Conservation (phyloP, 2,329 filamentous ascomycete species). For the Apiospora rasikravindrae region DNA sequence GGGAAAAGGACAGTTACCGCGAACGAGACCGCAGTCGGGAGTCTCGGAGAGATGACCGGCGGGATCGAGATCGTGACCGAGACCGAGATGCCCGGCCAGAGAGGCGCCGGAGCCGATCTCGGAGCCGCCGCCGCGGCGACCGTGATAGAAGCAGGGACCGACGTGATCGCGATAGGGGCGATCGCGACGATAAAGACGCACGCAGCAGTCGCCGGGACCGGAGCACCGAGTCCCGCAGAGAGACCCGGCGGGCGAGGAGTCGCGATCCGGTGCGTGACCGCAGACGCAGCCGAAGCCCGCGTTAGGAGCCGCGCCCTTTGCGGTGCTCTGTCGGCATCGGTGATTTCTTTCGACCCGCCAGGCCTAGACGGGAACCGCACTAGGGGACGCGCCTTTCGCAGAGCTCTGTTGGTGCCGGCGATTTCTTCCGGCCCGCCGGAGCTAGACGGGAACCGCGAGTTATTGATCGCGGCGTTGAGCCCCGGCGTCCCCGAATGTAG, state of each 20-base stretch:
- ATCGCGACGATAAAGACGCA: conserved; percentile 40
- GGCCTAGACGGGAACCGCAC: background rate
- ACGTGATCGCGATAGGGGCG: conserved; percentile 40
- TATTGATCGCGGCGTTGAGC: background rate
- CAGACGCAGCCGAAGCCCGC: conserved; percentile 34
- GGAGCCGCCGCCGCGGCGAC: conserved; percentile 42
- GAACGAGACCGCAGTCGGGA: conserved; percentile 28
- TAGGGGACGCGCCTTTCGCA: conserved; percentile 25
- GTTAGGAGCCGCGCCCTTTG: conserved; percentile 26
- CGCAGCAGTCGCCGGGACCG: conserved; percentile 30
- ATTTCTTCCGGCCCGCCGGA: background rate
- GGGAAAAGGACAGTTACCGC: conserved; percentile 18
- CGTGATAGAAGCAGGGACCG: conserved; percentile 39
- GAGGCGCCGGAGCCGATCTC: conserved; percentile 32
- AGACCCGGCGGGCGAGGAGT: conserved; percentile 28
- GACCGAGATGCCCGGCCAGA: conserved; percentile 35
- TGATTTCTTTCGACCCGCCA: background rate
- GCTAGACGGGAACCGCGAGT: no score
- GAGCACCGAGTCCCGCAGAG: conserved; percentile 23
- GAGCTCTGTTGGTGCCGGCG: background rate
- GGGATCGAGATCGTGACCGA: conserved; percentile 34
- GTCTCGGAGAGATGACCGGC: conserved; percentile 27
- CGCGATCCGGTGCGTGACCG: conserved; percentile 29
- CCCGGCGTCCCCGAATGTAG: background rate
- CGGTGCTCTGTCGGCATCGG: background rate